These are phyloP conservation scores for Cryptosporidium felis DNA, from an alignment of 169 alveolate genomes.

Conservation along the genomic window DNA sequence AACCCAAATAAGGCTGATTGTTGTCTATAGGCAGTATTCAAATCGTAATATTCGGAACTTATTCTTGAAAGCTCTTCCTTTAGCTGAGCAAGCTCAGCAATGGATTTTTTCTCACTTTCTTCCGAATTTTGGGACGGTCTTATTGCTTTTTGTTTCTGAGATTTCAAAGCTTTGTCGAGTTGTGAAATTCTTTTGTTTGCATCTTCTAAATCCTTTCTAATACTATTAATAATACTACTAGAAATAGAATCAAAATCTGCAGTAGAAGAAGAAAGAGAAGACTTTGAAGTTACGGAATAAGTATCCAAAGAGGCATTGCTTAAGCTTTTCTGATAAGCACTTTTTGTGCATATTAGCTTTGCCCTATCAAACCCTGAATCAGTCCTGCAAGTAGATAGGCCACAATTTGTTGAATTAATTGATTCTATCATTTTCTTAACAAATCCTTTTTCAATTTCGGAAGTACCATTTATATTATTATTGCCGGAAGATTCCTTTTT, in stretches of 20 bases:
- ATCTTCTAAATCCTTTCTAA: constrained; percentile 35
- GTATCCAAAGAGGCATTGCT: constrained; percentile 44
- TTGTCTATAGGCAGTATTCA: constrained; percentile 53
- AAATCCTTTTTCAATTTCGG: constrained; percentile 1
- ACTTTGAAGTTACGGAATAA: not conserved
- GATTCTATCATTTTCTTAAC: constrained; percentile 40
- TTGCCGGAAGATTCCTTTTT: not conserved
- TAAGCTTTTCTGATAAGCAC: not conserved
- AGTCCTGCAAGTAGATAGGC: not conserved
- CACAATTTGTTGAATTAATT: not conserved
- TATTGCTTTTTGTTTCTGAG: not conserved
- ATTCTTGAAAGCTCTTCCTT: constrained; percentile 9
- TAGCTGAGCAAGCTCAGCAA: constrained; percentile 8
- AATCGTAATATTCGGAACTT: constrained; percentile 17
- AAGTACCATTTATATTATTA: not conserved
- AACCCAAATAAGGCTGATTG: constrained; percentile 65
- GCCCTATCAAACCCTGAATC: not conserved
- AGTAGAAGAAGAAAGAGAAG: not conserved
- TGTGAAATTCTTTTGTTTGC: constrained; percentile 56
- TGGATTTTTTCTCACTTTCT: not conserved
- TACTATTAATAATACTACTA: not conserved
- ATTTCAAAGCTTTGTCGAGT: constrained; percentile 13
- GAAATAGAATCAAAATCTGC: constrained; percentile 28
- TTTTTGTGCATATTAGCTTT: not conserved
- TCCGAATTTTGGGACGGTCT: not conserved